A percentile compares a stretch with the other conserved stretches of the same genome.
These are phyloP conservation scores for Neurospora hispaniola DNA, from an alignment of 495 filamentous ascomycete species.

Conservation along the genomic window DNA sequence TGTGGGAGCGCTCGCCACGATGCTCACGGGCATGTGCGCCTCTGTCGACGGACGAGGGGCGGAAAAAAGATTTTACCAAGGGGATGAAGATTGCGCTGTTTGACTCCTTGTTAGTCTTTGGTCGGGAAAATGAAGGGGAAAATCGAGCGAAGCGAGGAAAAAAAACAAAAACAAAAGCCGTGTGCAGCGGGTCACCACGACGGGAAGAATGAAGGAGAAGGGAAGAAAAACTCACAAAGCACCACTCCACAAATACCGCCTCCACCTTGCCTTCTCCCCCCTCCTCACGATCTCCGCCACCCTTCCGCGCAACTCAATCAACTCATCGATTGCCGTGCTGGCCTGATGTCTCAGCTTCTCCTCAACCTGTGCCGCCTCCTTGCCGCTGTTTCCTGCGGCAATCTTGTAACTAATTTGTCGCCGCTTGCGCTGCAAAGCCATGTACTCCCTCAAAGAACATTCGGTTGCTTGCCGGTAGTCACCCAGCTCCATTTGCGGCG, in stretches of 20 bases:
- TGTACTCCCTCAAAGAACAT: constrained; percentile 27
- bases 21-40: not conserved
- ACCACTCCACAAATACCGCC: constrained; percentile 30
- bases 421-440: constrained; percentile 18
- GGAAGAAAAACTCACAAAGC: constrained; percentile 23
- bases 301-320: constrained; percentile 20
- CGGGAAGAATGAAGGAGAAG: not conserved
- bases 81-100: constrained; percentile 34
- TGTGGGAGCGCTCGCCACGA: not conserved
- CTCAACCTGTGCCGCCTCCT: constrained; percentile 14
- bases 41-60: constrained; percentile 17
- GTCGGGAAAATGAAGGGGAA: not conserved
- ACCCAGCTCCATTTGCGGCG: not conserved
- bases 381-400: not conserved
- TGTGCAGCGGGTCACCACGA: too few relatives aligned
- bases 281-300: constrained; percentile 21
- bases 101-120: not conserved
- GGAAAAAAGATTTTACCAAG: constrained; percentile 31
- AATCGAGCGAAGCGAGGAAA: not conserved
- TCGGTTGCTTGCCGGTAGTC: constrained; percentile 17
- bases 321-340: constrained; percentile 22
- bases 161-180: not conserved
- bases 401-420: constrained; percentile 1
- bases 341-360: constrained; percentile 25
- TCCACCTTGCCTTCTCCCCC: constrained; percentile 30